phyloP scores from a whole-genome alignment of 768 basidiomycete genomes.

The Mycena albidolilacea region DNA sequence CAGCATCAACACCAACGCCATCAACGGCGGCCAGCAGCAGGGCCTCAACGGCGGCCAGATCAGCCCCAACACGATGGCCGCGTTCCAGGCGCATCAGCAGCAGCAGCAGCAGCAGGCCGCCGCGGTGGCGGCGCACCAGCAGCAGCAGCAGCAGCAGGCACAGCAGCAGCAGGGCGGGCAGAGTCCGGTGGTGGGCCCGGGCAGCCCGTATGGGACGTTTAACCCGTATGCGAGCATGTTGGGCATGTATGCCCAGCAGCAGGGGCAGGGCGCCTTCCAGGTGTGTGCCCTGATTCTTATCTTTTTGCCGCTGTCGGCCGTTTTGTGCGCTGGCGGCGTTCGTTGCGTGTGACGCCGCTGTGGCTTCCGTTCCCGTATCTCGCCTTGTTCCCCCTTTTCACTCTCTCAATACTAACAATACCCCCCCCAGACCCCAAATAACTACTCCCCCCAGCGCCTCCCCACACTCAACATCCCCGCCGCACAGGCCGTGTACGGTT shows the following conservation, averaged over 20 bases:
- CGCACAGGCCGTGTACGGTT: constrained; percentile 70
- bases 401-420: neutral
- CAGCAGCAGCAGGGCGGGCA: constrained; percentile 55
- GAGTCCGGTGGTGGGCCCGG: constrained; percentile 60
- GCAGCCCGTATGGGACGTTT: constrained; percentile 66
- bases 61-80: constrained; percentile 77
- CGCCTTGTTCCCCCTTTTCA: neutral
- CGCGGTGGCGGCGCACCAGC: neutral
- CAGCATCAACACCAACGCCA: constrained; percentile 72
- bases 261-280: constrained; percentile 59
- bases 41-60: constrained; percentile 60
- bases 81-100: constrained; percentile 59
- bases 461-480: constrained; percentile 81
- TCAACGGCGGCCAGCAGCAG: constrained; percentile 46
- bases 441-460: constrained; percentile 59
- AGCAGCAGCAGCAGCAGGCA: constrained; percentile 60
- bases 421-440: neutral
- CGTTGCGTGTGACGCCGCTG: no score
- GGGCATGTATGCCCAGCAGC: constrained; percentile 65
- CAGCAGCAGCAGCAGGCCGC: constrained; percentile 56
- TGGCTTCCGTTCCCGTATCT: neutral
- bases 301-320: neutral
- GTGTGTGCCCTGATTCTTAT: constrained; percentile 3
- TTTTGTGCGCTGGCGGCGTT: neutral
- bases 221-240: constrained; percentile 80